A percentile compares a stretch with the other conserved stretches of the same genome.
Evolutionary conservation across 108 stramenopile species (phyloP).

Genomic region (Nitzschia sp.): DNA sequence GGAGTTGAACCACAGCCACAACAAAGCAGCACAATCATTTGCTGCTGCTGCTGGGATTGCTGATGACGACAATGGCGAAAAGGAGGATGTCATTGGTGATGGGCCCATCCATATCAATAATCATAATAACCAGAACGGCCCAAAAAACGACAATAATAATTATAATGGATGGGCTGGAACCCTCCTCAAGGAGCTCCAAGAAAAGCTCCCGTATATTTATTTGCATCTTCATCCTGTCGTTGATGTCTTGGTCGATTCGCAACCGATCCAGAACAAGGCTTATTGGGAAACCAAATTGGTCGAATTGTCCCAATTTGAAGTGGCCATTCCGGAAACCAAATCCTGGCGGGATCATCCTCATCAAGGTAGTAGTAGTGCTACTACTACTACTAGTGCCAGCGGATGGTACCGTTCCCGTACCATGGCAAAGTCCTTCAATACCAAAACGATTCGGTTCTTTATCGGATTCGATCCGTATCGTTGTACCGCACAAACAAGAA

Average conservation of each 20-base stretch:
- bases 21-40: neutral
- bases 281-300: constrained; percentile 69
- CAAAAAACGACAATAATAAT: too few relatives aligned
- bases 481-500: neutral
- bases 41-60: neutral
- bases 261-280: constrained; percentile 22
- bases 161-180: too few relatives aligned
- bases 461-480: constrained; percentile 28
- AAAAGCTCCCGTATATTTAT: constrained; percentile 45
- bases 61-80: neutral
- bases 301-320: constrained; percentile 49
- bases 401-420: too few relatives aligned
- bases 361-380: neutral
- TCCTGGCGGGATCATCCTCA: neutral
- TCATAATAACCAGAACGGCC: too few relatives aligned
- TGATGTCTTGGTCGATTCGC: too few relatives aligned
- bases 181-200: constrained; percentile 29
- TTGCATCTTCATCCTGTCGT: constrained; percentile 54
- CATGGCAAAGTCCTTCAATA: too few relatives aligned
- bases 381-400: too few relatives aligned
- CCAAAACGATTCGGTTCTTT: constrained; percentile 20
- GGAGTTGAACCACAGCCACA: constrained; percentile 16
- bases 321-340: constrained; percentile 31
- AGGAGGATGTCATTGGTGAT: neutral
- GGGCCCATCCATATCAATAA: too few relatives aligned